Base-by-base conservation (phyloP, 1,284 basidiomycete genomes). In the Moniliophthora roreri region DNA sequence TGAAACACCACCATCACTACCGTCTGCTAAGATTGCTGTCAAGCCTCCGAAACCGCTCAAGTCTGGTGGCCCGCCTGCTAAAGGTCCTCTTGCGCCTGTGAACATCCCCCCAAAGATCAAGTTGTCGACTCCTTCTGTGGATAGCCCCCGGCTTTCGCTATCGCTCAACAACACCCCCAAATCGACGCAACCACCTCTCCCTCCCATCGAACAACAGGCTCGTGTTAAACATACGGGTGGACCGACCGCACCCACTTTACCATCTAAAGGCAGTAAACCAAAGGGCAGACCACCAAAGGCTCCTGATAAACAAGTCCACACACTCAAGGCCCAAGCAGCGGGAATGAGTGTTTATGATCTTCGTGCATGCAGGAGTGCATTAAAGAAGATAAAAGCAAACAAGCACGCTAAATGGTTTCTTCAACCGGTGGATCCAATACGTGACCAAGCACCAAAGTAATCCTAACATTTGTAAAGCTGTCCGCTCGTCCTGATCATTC, bases 401-500 rank as follows among this genome's bases (percentile, higher is more conserved):
- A 92, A 91, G 69, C 83, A 82, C 58, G 84, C 88, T 1, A 66
- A 70, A 34, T 67, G 91, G 54, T 98, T 98, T 72, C 73, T 88
- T 48, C 85, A 91, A 54, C 93, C 96, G 26, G 95, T 98, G 21
- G 96, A 95, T 69, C 91, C 93, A 20, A 81, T 95, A 20, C 79
- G 92, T 59, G 91, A 95, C 63, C 79, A 82, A 63, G 91, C 91
- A 15, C 90, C 91, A 15, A 87, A 90, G 91, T 94, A 66, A 50
- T 81, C 75, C 28, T 36, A 53, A 41, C 16, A 54, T 40, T 8
- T 51, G 36, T 46, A 50, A 48, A 16, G 40, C 40, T 36, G 52
- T 36, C 38, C 36, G 42, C 23, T 52, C 26, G 58, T 61, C 28
- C 56, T 53, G 21, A 52, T 23, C 10, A 23, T 21, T 32, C 24